Percentiles rank a stretch among this genome's conserved stretches.
Evolutionary conservation across 129 eudicot species (phyloP).

Genomic region (Centella asiatica): DNA sequence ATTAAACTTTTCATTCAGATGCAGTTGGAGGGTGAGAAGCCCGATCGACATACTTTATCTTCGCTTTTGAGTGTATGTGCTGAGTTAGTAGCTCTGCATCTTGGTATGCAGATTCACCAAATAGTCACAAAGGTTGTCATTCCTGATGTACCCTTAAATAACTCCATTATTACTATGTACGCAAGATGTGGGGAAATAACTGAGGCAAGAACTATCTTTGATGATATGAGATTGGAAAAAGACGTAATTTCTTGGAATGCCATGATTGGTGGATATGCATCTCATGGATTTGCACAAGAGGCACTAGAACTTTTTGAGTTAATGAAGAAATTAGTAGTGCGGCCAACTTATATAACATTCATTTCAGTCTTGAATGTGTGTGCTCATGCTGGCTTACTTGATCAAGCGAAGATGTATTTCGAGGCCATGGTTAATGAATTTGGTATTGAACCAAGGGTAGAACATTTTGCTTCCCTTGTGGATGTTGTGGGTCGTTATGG

Average conservation of each 20-base stretch:
- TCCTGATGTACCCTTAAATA: constrained; percentile 7
- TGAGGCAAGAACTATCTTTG: constrained; percentile 2
- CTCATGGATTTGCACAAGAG: constrained; percentile 9
- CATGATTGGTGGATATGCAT: constrained; percentile 8
- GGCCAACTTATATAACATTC: not conserved
- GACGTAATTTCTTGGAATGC: constrained; percentile 5
- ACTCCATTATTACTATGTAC: constrained; percentile 7
- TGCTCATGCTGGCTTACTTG: constrained; percentile 6
- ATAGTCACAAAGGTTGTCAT: constrained; percentile 2
- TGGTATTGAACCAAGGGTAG: constrained; percentile 8
- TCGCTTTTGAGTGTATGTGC: constrained; percentile 7
- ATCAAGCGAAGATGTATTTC: constrained; percentile 1
- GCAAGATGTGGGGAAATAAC: constrained; percentile 2
- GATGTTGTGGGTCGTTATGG: constrained; percentile 15
- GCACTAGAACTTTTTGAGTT: not conserved
- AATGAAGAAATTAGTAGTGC: constrained; percentile 1
- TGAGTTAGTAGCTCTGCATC: constrained; percentile 1
- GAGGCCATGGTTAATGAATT: constrained; percentile 7
- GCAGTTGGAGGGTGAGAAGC: constrained; percentile 4
- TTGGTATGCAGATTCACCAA: constrained; percentile 11
- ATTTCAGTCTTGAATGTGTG: constrained; percentile 6
- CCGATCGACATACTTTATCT: constrained; percentile 6
- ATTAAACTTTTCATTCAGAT: constrained; percentile 1
- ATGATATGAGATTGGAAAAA: constrained; percentile 1
- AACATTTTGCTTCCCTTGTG: constrained; percentile 6